Conservation (phyloP, 2,329 filamentous ascomycete genomes). For the Bertia moriformis region DNA sequence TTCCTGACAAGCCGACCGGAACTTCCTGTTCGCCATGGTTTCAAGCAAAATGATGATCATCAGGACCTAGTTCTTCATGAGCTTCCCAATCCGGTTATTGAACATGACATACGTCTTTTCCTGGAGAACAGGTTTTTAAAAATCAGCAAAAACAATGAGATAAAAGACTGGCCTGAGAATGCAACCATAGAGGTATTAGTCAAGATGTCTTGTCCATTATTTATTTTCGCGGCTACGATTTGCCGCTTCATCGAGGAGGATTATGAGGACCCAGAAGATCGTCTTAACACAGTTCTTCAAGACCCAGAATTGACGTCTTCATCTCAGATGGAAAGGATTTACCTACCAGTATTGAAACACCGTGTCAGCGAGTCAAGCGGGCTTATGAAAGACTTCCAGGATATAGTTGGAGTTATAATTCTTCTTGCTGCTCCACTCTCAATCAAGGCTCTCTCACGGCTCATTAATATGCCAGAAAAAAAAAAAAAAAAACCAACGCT, state of each 20-base stretch:
- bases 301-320: not conserved
- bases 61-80: constrained; percentile 8
- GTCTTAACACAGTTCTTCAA: constrained; percentile 1
- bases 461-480: constrained; percentile 5
- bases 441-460: constrained; percentile 4
- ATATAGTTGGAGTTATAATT: constrained; percentile 5
- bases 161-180: constrained; percentile 1
- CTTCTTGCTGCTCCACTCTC: constrained; percentile 7
- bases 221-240: constrained; percentile 7
- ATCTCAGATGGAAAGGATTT: not conserved
- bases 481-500: constrained; percentile 3
- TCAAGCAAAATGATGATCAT: constrained; percentile 4
- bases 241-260: constrained; percentile 5
- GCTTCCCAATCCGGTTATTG: constrained; percentile 5
- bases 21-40: constrained; percentile 6
- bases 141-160: constrained; percentile 6
- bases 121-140: constrained; percentile 2
- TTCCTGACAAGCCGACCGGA: constrained; percentile 11
- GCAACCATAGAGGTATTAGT: constrained; percentile 4
- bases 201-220: constrained; percentile 4
- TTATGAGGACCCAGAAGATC: constrained; percentile 4
- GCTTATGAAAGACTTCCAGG: constrained; percentile 5
- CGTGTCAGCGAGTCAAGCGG: not conserved
- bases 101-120: constrained; percentile 2
- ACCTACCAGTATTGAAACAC: not conserved